phyloP scores from a whole-genome alignment of 106 monocot species.

The Acorus gramineus region DNA sequence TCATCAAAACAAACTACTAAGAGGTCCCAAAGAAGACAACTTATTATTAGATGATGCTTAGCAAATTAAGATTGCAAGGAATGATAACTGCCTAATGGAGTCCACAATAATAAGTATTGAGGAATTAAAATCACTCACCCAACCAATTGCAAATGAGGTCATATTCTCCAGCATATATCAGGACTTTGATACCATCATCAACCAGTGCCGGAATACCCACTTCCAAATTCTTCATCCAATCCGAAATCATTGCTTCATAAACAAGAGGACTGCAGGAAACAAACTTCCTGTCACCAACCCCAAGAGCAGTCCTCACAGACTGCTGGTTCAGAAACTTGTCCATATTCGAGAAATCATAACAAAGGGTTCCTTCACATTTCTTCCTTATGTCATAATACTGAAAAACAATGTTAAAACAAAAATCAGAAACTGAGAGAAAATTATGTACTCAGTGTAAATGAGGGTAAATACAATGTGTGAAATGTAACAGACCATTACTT shows the following conservation, averaged over 20 bases:
- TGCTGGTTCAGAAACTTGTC: constrained; percentile 42
- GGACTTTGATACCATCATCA: constrained; percentile 33
- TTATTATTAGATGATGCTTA: too few species aligned
- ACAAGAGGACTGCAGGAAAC: constrained; percentile 35
- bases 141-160: constrained; percentile 48
- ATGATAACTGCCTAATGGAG: neutral
- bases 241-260: constrained; percentile 36
- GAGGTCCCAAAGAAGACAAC: too few species aligned
- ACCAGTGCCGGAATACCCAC: constrained; percentile 36
- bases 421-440: neutral
- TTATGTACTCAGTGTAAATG: neutral
- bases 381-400: constrained; percentile 54
- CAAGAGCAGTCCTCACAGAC: constrained; percentile 32
- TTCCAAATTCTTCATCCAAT: constrained; percentile 52
- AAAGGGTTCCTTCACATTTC: constrained; percentile 38
- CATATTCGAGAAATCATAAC: constrained; percentile 53
- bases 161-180: constrained; percentile 41
- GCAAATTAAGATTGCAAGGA: neutral
- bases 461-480: neutral
- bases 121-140: constrained; percentile 13
- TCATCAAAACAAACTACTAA: too few species aligned
- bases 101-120: neutral
- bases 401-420: neutral
- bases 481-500: neutral
- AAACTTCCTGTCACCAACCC: constrained; percentile 36